These are phyloP conservation scores for Aureobasidium leucospermi DNA, from an alignment of 2,329 filamentous ascomycete species.

Conservation along the genomic window DNA sequence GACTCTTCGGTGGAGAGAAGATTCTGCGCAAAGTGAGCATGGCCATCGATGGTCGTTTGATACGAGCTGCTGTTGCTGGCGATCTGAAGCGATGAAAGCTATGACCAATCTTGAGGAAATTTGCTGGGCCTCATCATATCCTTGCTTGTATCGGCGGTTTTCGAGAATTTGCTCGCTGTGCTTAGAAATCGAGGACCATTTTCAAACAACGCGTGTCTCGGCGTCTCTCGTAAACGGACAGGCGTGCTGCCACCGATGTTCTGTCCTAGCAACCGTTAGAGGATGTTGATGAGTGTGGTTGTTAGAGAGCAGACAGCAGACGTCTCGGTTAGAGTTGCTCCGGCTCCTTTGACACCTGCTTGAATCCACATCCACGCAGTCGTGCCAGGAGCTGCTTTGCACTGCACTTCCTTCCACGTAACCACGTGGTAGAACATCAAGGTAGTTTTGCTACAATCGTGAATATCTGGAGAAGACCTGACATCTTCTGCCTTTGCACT, in stretches of 20 bases:
- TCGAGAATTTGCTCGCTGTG: background rate
- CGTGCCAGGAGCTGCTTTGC: background rate
- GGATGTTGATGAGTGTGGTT: background rate
- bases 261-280: slow-evolving; percentile 1
- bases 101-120: slow-evolving; percentile 7
- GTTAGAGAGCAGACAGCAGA: background rate
- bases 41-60: slow-evolving; percentile 37
- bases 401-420: background rate
- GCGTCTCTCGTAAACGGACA: background rate
- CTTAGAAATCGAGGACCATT: slow-evolving; percentile 1
- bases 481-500: background rate
- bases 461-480: background rate
- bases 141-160: background rate
- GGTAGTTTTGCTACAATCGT: background rate
- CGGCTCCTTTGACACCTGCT: background rate
- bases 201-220: background rate
- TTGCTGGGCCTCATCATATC: slow-evolving; percentile 6
- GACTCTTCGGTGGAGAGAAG: slow-evolving; percentile 46
- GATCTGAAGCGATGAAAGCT: background rate
- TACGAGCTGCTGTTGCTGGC: background rate
- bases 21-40: slow-evolving; percentile 47
- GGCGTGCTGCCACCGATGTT: background rate
- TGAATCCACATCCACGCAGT: background rate
- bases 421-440: background rate
- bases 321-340: slow-evolving; percentile 1